phyloP scores from a whole-genome alignment of 768 basidiomycete genomes.

The Rhizopogon roseolus region DNA sequence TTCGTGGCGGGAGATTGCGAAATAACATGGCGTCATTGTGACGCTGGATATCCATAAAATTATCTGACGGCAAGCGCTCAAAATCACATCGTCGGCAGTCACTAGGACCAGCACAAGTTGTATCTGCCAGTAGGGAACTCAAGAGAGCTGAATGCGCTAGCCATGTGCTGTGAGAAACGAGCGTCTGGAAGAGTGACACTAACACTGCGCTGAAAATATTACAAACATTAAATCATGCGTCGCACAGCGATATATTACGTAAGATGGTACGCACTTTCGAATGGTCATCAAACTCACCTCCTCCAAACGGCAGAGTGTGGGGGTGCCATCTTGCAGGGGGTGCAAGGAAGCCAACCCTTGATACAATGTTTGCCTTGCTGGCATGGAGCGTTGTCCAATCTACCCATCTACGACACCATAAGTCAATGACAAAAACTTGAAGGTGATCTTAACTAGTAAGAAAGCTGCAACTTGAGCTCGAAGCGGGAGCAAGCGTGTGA shows the following conservation, averaged over 20 bases:
- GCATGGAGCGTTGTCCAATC: no score
- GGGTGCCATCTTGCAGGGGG: no score
- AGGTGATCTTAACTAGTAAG: no score
- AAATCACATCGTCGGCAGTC: constrained; percentile 36
- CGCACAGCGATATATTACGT: not conserved
- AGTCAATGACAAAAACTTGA: no score
- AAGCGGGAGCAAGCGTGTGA: no score
- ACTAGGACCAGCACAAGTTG: constrained; percentile 25
- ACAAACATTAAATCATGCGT: constrained; percentile 6
- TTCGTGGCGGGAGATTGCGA: constrained; percentile 56
- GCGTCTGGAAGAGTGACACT: constrained; percentile 69
- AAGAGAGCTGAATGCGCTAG: constrained; percentile 39
- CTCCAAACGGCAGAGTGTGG: no score
- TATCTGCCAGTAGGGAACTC: constrained; percentile 35
- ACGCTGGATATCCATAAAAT: constrained; percentile 63
- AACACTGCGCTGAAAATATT: constrained; percentile 55
- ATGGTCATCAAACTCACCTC: no score
- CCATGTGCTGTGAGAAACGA: constrained; percentile 73
- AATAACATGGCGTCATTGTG: constrained; percentile 84
- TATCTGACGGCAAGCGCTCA: constrained; percentile 46
- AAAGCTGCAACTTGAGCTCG: no score
- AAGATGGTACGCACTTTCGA: no score
- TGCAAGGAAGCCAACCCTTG: no score
- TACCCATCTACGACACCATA: no score
- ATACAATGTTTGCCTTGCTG: no score